phyloP scores from a whole-genome alignment of 495 filamentous ascomycete genomes.

The Aspergillus biplanus region DNA sequence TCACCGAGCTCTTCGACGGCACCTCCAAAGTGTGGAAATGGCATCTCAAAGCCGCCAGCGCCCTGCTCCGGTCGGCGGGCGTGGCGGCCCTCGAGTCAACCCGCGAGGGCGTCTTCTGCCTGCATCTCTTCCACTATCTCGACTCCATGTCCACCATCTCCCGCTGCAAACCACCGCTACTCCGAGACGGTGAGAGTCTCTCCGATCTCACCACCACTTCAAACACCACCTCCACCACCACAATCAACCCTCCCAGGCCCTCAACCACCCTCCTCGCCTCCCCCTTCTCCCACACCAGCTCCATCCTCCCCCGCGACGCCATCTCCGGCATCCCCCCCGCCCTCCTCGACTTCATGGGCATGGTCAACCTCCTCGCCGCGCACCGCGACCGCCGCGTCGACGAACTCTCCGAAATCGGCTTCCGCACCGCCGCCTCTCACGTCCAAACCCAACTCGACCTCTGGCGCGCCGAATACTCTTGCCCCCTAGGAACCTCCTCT shows the following conservation, averaged over 20 bases:
- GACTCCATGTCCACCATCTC: constrained; percentile 40
- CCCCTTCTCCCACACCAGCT: neutral
- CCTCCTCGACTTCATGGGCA: constrained; percentile 31
- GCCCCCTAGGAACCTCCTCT: neutral
- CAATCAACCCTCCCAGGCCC: neutral
- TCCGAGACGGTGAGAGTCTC: constrained; percentile 24
- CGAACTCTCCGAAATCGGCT: constrained; percentile 37
- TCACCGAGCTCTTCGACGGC: constrained; percentile 34
- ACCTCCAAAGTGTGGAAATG: constrained; percentile 35
- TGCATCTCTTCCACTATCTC: constrained; percentile 34
- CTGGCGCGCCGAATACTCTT: constrained; percentile 25
- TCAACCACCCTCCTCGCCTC: neutral
- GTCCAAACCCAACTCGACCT: constrained; percentile 25
- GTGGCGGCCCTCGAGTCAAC: constrained; percentile 14
- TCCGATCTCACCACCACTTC: constrained; percentile 24
- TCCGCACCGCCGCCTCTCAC: constrained; percentile 32
- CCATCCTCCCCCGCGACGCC: constrained; percentile 15
- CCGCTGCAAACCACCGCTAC: constrained; percentile 33
- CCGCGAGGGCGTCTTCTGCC: constrained; percentile 29
- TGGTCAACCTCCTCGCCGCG: constrained; percentile 36
- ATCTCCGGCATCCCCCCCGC: constrained; percentile 32
- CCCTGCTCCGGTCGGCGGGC: constrained; percentile 30
- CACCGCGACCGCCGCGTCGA: constrained; percentile 33
- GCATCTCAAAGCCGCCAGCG: constrained; percentile 36
- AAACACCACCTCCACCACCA: neutral